Conservation (phyloP, 805 yeast species). For the Kluyveromyces siamensis region DNA sequence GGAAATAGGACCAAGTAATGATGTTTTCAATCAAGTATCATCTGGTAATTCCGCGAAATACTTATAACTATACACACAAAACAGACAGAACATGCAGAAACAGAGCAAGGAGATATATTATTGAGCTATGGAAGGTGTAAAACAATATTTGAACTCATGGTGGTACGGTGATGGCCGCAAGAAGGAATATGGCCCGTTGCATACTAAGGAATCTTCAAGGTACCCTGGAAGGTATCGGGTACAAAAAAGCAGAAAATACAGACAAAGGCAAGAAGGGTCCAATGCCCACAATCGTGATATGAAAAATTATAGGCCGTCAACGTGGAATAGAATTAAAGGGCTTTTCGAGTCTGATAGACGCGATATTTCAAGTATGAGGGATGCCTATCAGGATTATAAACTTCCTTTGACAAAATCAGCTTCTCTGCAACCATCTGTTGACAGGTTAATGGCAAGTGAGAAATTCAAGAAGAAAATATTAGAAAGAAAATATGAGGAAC, state of each 20-base stretch:
- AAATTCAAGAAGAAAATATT: slow-evolving; percentile 21
- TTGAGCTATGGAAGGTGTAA: neutral
- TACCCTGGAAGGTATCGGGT: neutral
- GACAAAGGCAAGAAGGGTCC: neutral
- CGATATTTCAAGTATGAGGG: slow-evolving; percentile 14
- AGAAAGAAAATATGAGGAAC: slow-evolving; percentile 22
- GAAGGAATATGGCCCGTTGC: neutral
- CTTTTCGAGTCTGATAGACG: slow-evolving; percentile 17
- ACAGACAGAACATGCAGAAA: neutral
- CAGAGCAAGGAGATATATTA: neutral
- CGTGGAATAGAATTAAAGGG: slow-evolving; percentile 7
- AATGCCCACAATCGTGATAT: neutral
- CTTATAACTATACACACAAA: too few species aligned
- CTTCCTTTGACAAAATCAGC: neutral
- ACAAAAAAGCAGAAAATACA: neutral
- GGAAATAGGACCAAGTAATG: too few species aligned
- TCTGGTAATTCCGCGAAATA: neutral
- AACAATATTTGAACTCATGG: slow-evolving; percentile 2
- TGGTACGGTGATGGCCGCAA: neutral
- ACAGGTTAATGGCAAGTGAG: slow-evolving; percentile 17
- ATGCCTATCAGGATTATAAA: slow-evolving; percentile 10
- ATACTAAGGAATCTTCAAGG: neutral
- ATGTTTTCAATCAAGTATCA: too few species aligned
- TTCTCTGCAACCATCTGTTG: slow-evolving; percentile 2
- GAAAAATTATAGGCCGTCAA: neutral